A percentile compares a stretch with the other conserved stretches of the same genome.
Conservation (phyloP, 2,329 filamentous ascomycete genomes). For the Clarireedia paspali region DNA sequence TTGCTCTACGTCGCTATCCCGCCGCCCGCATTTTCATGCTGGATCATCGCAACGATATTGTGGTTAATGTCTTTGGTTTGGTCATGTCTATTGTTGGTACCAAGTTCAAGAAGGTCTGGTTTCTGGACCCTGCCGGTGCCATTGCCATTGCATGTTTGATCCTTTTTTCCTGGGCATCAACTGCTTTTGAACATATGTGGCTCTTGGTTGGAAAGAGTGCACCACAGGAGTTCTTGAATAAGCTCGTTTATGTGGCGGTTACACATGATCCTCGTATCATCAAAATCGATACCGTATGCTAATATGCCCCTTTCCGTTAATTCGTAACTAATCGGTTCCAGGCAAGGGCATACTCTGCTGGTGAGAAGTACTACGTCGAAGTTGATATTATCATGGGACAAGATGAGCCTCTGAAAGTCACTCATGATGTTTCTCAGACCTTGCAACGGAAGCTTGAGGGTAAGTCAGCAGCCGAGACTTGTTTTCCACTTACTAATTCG, state of each 20-base stretch:
- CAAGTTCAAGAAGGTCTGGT: conserved; percentile 68
- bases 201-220: conserved; percentile 85
- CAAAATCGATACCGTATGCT: conserved; percentile 68
- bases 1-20: conserved; percentile 79
- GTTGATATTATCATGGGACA: conserved; percentile 93
- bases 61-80: conserved; percentile 92
- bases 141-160: conserved; percentile 76
- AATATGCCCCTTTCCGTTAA: neutral
- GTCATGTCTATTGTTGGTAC: conserved; percentile 84
- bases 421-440: conserved; percentile 89
- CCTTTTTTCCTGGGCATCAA: conserved; percentile 71
- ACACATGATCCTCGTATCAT: conserved; percentile 77
- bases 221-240: conserved; percentile 76
- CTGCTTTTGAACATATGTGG: conserved; percentile 83
- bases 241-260: conserved; percentile 94
- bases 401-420: conserved; percentile 61
- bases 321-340: neutral
- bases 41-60: conserved; percentile 93
- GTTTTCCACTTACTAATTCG: neutral
- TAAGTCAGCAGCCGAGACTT: neutral
- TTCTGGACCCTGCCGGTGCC: conserved; percentile 89
- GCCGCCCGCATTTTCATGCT: conserved; percentile 92
- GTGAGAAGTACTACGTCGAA: conserved; percentile 72
- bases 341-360: conserved; percentile 7
- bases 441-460: conserved; percentile 92